phyloP scores from a whole-genome alignment of 306 rosid genomes.

The Urtica urens region DNA sequence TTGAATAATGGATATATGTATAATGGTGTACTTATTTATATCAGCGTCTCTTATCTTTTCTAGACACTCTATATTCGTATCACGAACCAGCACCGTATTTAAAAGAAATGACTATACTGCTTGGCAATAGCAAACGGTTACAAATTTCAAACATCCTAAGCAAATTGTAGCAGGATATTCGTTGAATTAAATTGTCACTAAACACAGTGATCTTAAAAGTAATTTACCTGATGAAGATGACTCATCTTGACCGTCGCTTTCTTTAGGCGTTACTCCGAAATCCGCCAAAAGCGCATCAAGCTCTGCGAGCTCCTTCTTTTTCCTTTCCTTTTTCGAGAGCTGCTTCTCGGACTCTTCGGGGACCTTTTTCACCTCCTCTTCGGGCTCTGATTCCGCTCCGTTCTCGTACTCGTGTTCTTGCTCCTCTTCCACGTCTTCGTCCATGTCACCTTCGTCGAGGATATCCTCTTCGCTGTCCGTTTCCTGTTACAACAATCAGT shows the following conservation, averaged over 20 bases:
- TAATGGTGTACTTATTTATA: too few species aligned
- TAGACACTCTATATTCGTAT: too few species aligned
- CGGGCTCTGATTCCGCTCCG: conserved; percentile 51
- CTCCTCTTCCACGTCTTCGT: conserved; percentile 82
- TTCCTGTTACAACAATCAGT: conserved; percentile 42
- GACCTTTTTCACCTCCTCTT: conserved; percentile 36
- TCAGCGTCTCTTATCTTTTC: too few species aligned
- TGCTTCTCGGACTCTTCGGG: conserved; percentile 79
- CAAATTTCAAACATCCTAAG: too few species aligned
- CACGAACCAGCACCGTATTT: too few species aligned
- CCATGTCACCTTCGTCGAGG: conserved; percentile 85
- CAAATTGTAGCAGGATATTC: too few species aligned
- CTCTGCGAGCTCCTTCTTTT: conserved; percentile 93
- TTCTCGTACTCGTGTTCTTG: conserved; percentile 55
- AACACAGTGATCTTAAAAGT: too few species aligned
- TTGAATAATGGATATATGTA: too few species aligned
- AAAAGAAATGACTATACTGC: too few species aligned
- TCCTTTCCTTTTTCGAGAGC: conserved; percentile 80
- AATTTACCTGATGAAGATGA: too few species aligned
- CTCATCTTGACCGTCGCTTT: conserved; percentile 51
- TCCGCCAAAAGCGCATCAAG: conserved; percentile 94
- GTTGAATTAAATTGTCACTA: too few species aligned
- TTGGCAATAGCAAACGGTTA: too few species aligned
- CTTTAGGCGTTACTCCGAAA: conserved; percentile 60
- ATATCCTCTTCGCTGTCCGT: conserved; percentile 80